phyloP scores from a whole-genome alignment of 257 asterid species.

The Nicotiana obtusifolia region DNA sequence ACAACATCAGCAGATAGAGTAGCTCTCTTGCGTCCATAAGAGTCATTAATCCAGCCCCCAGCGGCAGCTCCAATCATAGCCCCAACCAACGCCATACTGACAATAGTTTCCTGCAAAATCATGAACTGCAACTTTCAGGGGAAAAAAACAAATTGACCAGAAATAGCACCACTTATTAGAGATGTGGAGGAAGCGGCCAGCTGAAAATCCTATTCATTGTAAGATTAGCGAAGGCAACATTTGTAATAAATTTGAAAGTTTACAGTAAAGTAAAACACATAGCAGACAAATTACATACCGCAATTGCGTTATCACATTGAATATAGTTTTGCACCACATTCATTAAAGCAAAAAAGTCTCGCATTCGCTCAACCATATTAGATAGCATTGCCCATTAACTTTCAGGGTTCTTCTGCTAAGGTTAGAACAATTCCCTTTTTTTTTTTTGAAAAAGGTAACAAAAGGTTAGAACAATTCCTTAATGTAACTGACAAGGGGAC shows the following conservation, averaged over 20 bases:
- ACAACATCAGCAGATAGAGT: conserved; percentile 88
- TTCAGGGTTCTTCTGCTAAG: not conserved
- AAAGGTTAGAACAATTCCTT: not conserved
- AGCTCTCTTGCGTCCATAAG: conserved; percentile 86
- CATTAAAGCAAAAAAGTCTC: not conserved
- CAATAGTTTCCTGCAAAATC: conserved; percentile 81
- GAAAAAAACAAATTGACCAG: not conserved
- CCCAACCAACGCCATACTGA: conserved; percentile 96
- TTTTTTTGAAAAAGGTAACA: too few relatives aligned
- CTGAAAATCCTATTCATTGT: not conserved
- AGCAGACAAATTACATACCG: not conserved
- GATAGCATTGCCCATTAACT: not conserved
- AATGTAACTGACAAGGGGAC: not conserved
- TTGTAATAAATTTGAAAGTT: not conserved
- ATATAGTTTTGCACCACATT: not conserved
- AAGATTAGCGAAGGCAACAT: not conserved
- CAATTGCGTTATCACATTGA: not conserved
- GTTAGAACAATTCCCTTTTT: not conserved
- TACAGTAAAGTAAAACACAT: not conserved
- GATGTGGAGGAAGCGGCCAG: not conserved
- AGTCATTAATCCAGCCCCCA: conserved; percentile 90
- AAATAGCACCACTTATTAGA: not conserved
- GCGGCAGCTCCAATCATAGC: conserved; percentile 85
- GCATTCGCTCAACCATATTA: not conserved
- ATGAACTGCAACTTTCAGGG: not conserved